These are phyloP conservation scores for Termitomyces sp. DNA, from an alignment of 768 basidiomycete species.

Conservation along the genomic window DNA sequence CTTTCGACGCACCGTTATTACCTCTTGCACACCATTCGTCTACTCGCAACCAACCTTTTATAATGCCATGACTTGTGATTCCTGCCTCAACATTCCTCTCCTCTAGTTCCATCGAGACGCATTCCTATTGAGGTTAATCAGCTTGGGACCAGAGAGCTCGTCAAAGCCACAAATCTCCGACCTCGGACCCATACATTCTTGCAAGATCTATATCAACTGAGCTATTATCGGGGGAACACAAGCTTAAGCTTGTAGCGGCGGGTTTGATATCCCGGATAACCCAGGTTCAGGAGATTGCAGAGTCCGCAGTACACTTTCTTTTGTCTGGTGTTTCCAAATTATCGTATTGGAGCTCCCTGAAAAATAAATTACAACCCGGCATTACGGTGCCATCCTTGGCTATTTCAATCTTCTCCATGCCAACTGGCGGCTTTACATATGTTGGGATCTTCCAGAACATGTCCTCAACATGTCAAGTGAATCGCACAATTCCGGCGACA, in stretches of 20 bases:
- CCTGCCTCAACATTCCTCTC: no score
- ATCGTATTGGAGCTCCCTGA: not conserved
- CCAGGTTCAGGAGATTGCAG: not conserved
- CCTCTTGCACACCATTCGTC: no score
- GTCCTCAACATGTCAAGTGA: not conserved
- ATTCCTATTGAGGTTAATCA: no score
- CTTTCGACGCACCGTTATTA: no score
- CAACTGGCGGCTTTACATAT: not conserved
- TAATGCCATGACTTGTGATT: no score
- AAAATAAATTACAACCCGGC: not conserved
- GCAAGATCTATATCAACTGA: no score
- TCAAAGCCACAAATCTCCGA: no score
- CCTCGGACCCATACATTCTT: no score
- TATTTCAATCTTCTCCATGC: not conserved
- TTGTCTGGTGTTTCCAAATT: not conserved
- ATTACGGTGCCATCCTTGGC: not conserved
- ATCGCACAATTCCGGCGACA: not conserved
- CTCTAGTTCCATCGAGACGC: not conserved
- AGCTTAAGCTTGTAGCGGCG: not conserved
- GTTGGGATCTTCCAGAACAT: not conserved
- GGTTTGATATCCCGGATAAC: not conserved
- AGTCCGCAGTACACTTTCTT: not conserved
- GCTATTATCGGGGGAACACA: not conserved
- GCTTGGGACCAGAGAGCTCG: no score
- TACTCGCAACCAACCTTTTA: no score